Conservation (phyloP, 2,329 filamentous ascomycete genomes). For the Metarhizium anisopliae region DNA sequence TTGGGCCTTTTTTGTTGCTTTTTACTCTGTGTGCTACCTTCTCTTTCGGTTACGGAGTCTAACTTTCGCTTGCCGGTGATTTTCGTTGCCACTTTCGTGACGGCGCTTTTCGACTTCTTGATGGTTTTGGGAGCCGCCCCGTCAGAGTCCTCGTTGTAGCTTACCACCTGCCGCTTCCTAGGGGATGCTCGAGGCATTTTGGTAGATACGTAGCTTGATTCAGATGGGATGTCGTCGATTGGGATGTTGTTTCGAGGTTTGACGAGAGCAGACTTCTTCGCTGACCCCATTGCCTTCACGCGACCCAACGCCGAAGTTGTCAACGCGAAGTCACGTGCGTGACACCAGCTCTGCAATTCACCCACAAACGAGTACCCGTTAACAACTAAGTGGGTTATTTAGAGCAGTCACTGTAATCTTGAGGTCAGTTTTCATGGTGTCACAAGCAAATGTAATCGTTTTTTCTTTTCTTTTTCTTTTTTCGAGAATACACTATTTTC, state of each 20-base stretch:
- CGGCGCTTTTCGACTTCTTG: background rate
- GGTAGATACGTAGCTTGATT: background rate
- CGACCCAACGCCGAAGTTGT: too few relatives aligned
- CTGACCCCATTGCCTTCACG: background rate
- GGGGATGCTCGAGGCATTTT: conserved; percentile 26
- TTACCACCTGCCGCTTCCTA: conserved; percentile 21
- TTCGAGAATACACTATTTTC: too few relatives aligned
- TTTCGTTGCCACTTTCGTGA: conserved; percentile 4
- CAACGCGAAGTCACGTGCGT: conserved; percentile 12
- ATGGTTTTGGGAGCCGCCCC: conserved; percentile 10
- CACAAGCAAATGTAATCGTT: too few relatives aligned
- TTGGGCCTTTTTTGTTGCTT: conserved; percentile 35
- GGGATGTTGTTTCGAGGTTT: background rate
- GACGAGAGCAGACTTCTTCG: background rate
- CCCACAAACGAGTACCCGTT: too few relatives aligned
- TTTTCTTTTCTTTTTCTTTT: too few relatives aligned
- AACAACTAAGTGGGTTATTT: too few relatives aligned
- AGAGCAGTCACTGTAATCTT: too few relatives aligned
- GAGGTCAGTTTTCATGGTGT: too few relatives aligned
- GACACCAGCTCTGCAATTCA: background rate
- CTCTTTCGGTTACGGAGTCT: conserved; percentile 16
- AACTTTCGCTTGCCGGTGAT: conserved; percentile 12
- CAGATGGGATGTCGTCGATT: background rate
- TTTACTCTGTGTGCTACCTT: conserved; percentile 10
- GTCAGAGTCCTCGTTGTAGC: conserved; percentile 22